These are phyloP conservation scores for Suillus discolor DNA, from an alignment of 768 basidiomycete genomes.

Conservation along the genomic window DNA sequence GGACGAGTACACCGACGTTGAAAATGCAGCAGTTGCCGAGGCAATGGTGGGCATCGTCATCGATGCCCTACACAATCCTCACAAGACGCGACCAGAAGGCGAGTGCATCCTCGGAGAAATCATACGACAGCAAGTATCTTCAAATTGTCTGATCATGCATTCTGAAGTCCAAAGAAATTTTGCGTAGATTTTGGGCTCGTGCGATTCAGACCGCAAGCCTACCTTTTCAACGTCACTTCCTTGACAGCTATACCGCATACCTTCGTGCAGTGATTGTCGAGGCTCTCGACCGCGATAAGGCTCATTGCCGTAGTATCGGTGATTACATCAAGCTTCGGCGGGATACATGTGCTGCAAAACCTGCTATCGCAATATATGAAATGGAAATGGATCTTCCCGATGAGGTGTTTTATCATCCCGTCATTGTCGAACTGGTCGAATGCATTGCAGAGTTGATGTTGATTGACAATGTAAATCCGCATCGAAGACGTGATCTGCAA, in stretches of 20 bases:
- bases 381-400: constrained; percentile 36
- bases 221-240: constrained; percentile 12
- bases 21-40: constrained; percentile 4
- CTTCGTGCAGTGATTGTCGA: constrained; percentile 9
- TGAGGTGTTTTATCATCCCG: constrained; percentile 32
- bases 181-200: constrained; percentile 13
- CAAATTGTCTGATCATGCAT: neutral
- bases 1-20: constrained; percentile 35
- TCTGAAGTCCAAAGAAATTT: neutral
- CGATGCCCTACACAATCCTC: constrained; percentile 13
- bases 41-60: constrained; percentile 13
- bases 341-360: constrained; percentile 31
- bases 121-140: constrained; percentile 12
- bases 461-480: constrained; percentile 22
- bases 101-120: constrained; percentile 16
- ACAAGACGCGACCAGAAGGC: constrained; percentile 12
- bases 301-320: constrained; percentile 25
- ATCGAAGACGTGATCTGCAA: neutral
- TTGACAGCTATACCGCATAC: constrained; percentile 7
- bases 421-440: constrained; percentile 15
- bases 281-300: constrained; percentile 10
- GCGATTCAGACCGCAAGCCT: neutral
- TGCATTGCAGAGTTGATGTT: constrained; percentile 24
- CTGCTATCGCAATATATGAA: constrained; percentile 32
- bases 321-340: constrained; percentile 37